phyloP scores from a whole-genome alignment of 2,329 filamentous ascomycete species.

The Pestalotiopsis sp. region DNA sequence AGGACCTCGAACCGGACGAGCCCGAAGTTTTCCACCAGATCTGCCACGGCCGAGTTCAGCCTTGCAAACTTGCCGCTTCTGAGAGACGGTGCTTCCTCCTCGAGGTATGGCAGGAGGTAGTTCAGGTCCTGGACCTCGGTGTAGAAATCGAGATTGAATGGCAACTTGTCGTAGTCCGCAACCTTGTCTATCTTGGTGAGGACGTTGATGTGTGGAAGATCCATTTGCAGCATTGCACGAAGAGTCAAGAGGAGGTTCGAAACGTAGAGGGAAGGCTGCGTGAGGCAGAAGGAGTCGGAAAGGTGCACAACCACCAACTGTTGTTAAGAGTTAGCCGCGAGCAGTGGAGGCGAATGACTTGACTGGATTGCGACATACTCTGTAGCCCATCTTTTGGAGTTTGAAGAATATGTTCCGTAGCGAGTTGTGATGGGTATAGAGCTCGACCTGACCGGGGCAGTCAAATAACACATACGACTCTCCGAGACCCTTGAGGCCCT shows the following conservation, averaged over 20 bases:
- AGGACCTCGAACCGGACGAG: conserved; percentile 91
- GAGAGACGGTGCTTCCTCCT: conserved; percentile 73
- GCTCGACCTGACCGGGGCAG: conserved; percentile 94
- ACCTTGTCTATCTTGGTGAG: conserved; percentile 98
- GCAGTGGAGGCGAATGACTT: neutral
- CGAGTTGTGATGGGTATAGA: conserved; percentile 94
- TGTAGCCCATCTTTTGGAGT: conserved; percentile 87
- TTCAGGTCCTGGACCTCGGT: conserved; percentile 94
- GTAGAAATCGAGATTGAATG: conserved; percentile 96
- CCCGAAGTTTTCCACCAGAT: conserved; percentile 85
- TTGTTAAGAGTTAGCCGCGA: conserved; percentile 28
- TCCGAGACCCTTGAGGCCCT: conserved; percentile 75
- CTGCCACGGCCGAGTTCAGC: conserved; percentile 84
- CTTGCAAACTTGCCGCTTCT: conserved; percentile 77
- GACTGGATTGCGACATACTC: conserved; percentile 60
- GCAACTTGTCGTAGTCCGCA: conserved; percentile 78
- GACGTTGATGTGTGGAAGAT: conserved; percentile 93
- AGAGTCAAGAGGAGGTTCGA: conserved; percentile 92
- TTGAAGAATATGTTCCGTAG: conserved; percentile 89
- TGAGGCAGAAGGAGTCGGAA: conserved; percentile 91
- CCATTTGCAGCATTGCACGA: conserved; percentile 97
- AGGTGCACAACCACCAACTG: conserved; percentile 93
- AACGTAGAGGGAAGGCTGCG: conserved; percentile 91
- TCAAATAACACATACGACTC: conserved; percentile 96
- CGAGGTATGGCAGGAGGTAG: conserved; percentile 79